Base-by-base conservation (phyloP, 1,139 yeast species). In the Suhomyces coccinellae region DNA sequence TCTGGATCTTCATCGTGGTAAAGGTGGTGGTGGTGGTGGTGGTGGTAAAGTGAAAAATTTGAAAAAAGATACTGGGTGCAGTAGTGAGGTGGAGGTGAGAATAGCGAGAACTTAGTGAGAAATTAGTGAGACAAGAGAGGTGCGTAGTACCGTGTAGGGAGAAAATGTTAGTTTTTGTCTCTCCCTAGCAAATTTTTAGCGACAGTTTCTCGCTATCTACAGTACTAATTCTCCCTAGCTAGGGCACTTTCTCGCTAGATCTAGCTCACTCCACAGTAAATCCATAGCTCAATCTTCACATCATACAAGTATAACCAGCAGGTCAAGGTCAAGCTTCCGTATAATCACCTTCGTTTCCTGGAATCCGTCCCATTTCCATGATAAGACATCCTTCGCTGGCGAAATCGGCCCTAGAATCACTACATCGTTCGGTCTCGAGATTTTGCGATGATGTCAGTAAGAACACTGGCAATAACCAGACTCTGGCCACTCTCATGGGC, bases 1-100 rank as follows among this genome's bases (percentile, higher is more conserved):
- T 75, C 59, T 85, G 89, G 47, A 83, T 72, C 72, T 80, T 84
- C 93, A 86, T 85, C 43, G 50, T 40, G 31, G 40, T 35, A 32
- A 32, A 15, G 41, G 29, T 29, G 10, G n/a, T 31, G 30, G 35
- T 40, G 41, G 29, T 29, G 10, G n/a, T 31, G 30, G 35, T 40
- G 46, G 33, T 36, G 41, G 47, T 39, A 32, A 27, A 27, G 24
- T 40, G 46, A 49, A 48, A 41, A 38, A 22, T 38, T 42, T 38
- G 41, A 29, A 28, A 16, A 31, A 31, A 20, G 24, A 20, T 20
- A 20, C 24, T 17, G 20, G 20, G 27, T 26, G 12, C 27, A 3
- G 8, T 26, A 26, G 13, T 4, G 29, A 3, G 29, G n/a, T 26
- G 29, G 12, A 26, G 29, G 29, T 3, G 29, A 3, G 29, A 11